Percentiles rank a stretch among this genome's conserved stretches.
These are phyloP conservation scores for Terfezia boudieri DNA, from an alignment of 495 filamentous ascomycete species.

Conservation along the genomic window DNA sequence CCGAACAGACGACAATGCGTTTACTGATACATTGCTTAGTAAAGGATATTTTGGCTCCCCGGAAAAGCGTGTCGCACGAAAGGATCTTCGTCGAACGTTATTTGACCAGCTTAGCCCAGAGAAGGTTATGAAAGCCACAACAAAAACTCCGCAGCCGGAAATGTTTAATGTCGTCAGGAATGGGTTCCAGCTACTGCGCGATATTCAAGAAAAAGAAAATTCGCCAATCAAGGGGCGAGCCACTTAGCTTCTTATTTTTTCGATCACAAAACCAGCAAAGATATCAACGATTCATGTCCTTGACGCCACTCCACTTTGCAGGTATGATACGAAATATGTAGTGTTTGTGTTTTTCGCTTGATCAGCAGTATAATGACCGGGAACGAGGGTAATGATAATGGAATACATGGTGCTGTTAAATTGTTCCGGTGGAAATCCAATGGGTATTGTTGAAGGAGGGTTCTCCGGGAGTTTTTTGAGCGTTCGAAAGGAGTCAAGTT, in stretches of 20 bases:
- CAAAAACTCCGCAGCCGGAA: constrained; percentile 18
- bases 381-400: too few relatives aligned
- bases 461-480: too few relatives aligned
- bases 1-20: constrained; percentile 37
- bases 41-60: constrained; percentile 45
- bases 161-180: constrained; percentile 35
- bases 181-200: constrained; percentile 24
- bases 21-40: constrained; percentile 23
- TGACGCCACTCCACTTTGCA: too few relatives aligned
- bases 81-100: constrained; percentile 8
- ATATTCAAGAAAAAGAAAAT: constrained; percentile 24
- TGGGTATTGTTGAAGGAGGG: too few relatives aligned
- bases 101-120: neutral
- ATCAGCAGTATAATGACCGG: too few relatives aligned
- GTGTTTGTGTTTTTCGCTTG: too few relatives aligned
- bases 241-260: constrained; percentile 9
- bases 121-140: neutral
- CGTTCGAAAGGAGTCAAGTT: too few relatives aligned
- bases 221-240: constrained; percentile 22
- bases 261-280: constrained; percentile 12
- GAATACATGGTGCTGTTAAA: too few relatives aligned
- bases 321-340: too few relatives aligned
- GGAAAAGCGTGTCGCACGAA: constrained; percentile 41
- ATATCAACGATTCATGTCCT: too few relatives aligned
- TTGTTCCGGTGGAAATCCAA: too few relatives aligned